Base-by-base conservation (phyloP, 140 eudicot species). In the Stevia rebaudiana region DNA sequence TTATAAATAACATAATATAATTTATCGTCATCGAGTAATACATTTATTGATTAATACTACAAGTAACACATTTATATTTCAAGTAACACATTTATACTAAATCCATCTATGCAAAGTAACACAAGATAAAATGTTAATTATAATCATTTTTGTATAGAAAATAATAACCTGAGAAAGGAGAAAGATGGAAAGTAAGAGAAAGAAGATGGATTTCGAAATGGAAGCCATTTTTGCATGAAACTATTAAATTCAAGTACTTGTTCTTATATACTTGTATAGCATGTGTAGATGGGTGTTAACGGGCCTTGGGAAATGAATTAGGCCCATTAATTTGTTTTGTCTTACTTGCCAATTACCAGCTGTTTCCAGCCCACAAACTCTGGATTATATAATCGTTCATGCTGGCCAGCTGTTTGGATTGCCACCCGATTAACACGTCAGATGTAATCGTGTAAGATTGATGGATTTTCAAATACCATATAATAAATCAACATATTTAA, bases 91-190 rank as follows among this genome's bases (percentile, higher is more conserved):
- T 31, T 3, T 56, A 16, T 56, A n/a, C 43, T 10, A 31, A 8
- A 56, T 25, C 25, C 7, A 16, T 23, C 12, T 16, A 55, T 48
- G 28, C 11, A 6, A 19, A 47, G 9, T 48, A 17, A n/a, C 0
- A 15, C n/a, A 17, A 35, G 33, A 15, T 31, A 16, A 33, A 57
- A 31, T 23, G 63, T 31, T 31, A 7, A 28, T n/a, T n/a, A 17
- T 31, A 17, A 30, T 16, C n/a, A 57, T 2, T 49, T 49, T 33
- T 8, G 16, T 31, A 28, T 8, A 10, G 2, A 18, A 62, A 11
- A 18, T 21, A 74, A 28, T 12, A 63, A 82, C 88, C 80, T 68
- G 89, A 17, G 33, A 65, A 51, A 77, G 43, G 63, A 84, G 24
- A 3, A 74, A 5, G 62, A 80, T 8, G 13, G 75, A 50, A 44